Evolutionary conservation across 2,329 filamentous ascomycete species (phyloP), one percentile per base, ranked within the genome.

Genomic region (Periconia sp.): DNA sequence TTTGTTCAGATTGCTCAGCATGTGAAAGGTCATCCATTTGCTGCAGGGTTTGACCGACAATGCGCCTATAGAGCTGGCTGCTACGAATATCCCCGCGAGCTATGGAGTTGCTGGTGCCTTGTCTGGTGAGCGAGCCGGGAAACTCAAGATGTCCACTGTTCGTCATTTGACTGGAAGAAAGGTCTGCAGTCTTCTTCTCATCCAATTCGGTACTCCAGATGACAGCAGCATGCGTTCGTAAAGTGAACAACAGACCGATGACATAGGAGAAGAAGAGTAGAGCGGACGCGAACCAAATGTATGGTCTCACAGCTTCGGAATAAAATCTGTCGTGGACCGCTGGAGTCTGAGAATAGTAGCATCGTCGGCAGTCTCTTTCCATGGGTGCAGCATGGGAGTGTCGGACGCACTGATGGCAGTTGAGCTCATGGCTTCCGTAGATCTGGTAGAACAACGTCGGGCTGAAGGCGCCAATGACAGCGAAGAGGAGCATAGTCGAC

Each of bases 381-480:
- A 59, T 46, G 40, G 79, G 75, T n/a, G 68, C 65, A 5, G 76
- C 77, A 57, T 85, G 81, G 45, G 82, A 65, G 17, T 50, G 48
- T 52, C 83, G 84, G 53, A 85, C 64, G 68, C 85, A 88, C 53
- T 80, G 74, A 57, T 79, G 84, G 69, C 94, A 99, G 67, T 91
- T 94, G 49, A 99, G 83, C 76, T 99, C 92, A 70, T 99, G 94
- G 46, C 92, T 96, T 63, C 94, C 95, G 73, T 97, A 97, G 58
- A 99, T 96, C 70, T 99, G 93, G 76, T 97, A 99, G 77, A 99
- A 99, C 14, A 99, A 78, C 0, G 94, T 99, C 2, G 94, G 94
- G 0, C 93, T 89, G 74, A 99, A 99, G 9, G 93, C 91, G 57
- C 90, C 93, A 63, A 99, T 94, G 40, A 96, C 90, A 20, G 94